Conservation (phyloP, 306 rosid species). For the Citrullus colocynthis region DNA sequence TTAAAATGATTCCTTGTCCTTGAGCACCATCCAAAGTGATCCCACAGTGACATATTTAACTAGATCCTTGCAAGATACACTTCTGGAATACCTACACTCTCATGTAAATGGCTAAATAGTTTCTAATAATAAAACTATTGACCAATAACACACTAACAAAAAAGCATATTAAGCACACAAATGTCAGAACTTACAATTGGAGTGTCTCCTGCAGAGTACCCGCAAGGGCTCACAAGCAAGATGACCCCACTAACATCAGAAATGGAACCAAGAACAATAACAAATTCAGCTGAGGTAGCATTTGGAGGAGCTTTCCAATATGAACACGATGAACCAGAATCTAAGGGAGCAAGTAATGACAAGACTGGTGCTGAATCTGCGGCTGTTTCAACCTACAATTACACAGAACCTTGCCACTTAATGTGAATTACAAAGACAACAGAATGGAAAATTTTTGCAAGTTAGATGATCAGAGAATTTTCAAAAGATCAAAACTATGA, state of each 20-base stretch:
- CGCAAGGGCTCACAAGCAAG: slow-evolving; percentile 82
- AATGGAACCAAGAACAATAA: slow-evolving; percentile 57
- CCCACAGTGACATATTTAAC: background rate
- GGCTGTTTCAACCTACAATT: slow-evolving; percentile 74
- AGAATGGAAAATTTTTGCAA: background rate
- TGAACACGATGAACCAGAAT: slow-evolving; percentile 41
- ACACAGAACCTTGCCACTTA: slow-evolving; percentile 11
- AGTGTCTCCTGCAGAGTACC: slow-evolving; percentile 76
- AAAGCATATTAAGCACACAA: slow-evolving; percentile 7
- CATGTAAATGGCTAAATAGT: background rate
- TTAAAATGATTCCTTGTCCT: background rate
- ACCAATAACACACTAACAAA: background rate
- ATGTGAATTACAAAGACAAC: background rate
- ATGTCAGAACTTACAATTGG: slow-evolving; percentile 53
- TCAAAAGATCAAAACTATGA: background rate
- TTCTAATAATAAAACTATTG: background rate
- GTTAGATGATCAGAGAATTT: background rate
- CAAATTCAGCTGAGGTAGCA: slow-evolving; percentile 57
- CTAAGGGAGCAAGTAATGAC: slow-evolving; percentile 79
- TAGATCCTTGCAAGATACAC: background rate
- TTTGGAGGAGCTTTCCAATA: slow-evolving; percentile 93
- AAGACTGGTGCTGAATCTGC: slow-evolving; percentile 67
- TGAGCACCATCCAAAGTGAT: background rate
- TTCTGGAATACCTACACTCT: background rate
- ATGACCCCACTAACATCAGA: slow-evolving; percentile 88